phyloP scores from a whole-genome alignment of 257 asterid species.

The Scutellaria galericulata region DNA sequence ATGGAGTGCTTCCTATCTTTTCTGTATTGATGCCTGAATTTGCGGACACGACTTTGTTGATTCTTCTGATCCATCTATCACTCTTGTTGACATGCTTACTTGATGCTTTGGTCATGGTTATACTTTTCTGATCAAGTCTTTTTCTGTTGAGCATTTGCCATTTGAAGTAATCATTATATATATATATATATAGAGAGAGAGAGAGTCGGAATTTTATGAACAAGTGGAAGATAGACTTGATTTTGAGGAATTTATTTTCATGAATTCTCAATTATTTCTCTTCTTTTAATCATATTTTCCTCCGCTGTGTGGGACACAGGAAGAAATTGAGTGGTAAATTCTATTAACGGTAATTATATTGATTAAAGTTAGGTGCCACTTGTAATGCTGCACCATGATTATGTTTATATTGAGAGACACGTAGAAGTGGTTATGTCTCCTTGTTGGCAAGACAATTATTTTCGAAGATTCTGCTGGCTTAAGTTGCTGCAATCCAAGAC shows the following conservation, averaged over 20 bases:
- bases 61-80: not conserved
- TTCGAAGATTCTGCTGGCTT: not conserved
- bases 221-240: not conserved
- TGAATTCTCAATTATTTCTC: not conserved
- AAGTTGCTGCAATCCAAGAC: not conserved
- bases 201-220: not conserved
- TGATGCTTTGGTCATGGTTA: not conserved
- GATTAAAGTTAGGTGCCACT: constrained; percentile 5
- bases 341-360: not conserved
- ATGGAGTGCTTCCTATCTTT: not conserved
- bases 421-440: not conserved
- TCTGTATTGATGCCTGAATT: not conserved
- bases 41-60: not conserved
- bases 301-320: constrained; percentile 2
- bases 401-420: not conserved
- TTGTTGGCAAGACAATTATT: not conserved
- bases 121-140: not conserved
- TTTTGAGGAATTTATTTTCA: not conserved
- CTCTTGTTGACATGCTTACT: not conserved
- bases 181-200: not conserved
- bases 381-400: not conserved
- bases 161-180: not conserved
- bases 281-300: not conserved
- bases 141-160: not conserved
- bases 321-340: not conserved